Percentiles rank a stretch among this genome's conserved stretches.
Evolutionary conservation across 2,329 filamentous ascomycete genomes (phyloP).

Genomic region (Hypoxylon sp.): DNA sequence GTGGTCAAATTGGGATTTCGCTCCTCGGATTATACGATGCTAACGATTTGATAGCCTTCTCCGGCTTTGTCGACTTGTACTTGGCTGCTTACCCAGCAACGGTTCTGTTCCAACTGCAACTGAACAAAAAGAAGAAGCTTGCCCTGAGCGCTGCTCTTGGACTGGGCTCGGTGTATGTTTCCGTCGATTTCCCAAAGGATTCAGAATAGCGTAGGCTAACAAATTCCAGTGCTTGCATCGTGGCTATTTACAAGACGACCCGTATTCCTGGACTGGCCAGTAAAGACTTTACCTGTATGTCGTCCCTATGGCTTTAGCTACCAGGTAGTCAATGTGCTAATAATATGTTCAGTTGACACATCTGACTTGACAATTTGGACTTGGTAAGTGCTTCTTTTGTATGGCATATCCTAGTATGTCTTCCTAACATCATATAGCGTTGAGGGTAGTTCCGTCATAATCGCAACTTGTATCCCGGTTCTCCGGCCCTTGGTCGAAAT

Average conservation of each 20-base stretch:
- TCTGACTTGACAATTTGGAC: conserved; percentile 45
- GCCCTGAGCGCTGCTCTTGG: conserved; percentile 49
- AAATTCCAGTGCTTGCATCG: conserved; percentile 27
- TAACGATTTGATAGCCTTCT: conserved; percentile 38
- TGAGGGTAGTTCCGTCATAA: conserved; percentile 53
- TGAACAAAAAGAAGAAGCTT: conserved; percentile 49
- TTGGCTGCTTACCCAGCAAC: conserved; percentile 49
- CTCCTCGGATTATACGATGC: background rate
- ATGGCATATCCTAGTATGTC: background rate
- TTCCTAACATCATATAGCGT: conserved; percentile 35
- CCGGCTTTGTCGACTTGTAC: conserved; percentile 50
- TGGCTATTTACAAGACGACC: conserved; percentile 43
- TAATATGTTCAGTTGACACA: conserved; percentile 26
- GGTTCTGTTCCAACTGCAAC: conserved; percentile 46
- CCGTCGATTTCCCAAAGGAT: too few species aligned
- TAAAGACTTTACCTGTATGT: conserved; percentile 39
- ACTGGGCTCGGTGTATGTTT: conserved; percentile 49
- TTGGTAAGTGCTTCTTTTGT: conserved; percentile 31
- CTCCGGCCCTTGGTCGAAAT: conserved; percentile 51
- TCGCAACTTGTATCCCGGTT: conserved; percentile 52
- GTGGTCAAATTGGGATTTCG: background rate
- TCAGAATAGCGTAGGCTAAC: background rate
- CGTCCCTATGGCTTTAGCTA: background rate
- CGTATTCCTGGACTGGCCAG: conserved; percentile 33
- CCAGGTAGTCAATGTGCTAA: background rate